Conservation (phyloP, 495 filamentous ascomycete species). For the Neurospora tetraspora region DNA sequence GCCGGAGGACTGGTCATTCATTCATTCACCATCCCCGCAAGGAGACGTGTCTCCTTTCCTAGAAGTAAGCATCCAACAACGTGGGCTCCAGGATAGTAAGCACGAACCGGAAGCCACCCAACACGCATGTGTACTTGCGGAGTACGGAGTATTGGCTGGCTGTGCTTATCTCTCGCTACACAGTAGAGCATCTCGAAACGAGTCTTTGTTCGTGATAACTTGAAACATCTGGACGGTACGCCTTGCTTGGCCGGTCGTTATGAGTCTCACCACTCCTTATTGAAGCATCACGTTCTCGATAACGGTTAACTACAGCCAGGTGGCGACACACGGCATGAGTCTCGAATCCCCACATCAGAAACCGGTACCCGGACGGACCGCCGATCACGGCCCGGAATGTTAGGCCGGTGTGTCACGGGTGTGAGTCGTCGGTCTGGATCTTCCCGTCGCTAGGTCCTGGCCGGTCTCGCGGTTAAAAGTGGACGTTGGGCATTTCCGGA, state of each 20-base stretch:
- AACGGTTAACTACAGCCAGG: background rate
- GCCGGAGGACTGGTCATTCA: background rate
- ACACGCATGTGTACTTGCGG: background rate
- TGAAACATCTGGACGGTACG: background rate
- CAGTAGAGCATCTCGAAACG: background rate
- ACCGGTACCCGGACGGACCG: background rate
- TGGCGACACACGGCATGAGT: background rate
- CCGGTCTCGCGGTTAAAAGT: background rate
- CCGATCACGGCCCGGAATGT: background rate
- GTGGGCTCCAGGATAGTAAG: background rate
- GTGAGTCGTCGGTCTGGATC: background rate
- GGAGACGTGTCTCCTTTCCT: background rate
- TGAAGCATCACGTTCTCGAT: background rate
- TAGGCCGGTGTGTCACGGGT: background rate
- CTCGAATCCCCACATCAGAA: background rate
- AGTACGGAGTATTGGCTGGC: background rate
- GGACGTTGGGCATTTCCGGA: background rate
- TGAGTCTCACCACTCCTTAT: background rate
- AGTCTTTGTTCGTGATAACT: background rate
- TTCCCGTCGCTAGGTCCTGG: background rate
- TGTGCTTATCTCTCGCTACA: background rate
- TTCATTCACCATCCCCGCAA: background rate
- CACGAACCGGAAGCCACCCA: background rate
- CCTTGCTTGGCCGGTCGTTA: background rate
- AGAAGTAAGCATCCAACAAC: background rate